phyloP scores from a whole-genome alignment of 306 rosid genomes.

The Prunus davidiana region DNA sequence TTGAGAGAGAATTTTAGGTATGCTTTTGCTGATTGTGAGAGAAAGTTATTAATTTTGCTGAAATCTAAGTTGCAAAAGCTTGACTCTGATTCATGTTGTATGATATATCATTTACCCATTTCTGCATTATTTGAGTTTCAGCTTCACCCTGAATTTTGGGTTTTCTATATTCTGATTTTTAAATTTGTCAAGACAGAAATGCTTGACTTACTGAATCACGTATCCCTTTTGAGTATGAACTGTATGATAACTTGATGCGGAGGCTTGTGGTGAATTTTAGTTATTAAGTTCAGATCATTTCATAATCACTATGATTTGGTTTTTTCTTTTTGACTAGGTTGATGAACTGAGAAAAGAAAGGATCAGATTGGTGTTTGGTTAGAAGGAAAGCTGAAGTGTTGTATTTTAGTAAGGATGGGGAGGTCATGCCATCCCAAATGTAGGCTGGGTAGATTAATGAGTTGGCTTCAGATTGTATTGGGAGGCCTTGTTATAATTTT shows the following conservation, averaged over 20 bases:
- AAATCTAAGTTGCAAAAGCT: neutral
- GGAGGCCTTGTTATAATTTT: conserved; percentile 72
- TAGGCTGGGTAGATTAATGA: conserved; percentile 43
- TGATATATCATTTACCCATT: neutral
- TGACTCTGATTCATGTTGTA: neutral
- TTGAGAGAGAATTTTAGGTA: neutral
- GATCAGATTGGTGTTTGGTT: conserved; percentile 3
- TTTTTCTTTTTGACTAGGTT: conserved; percentile 13
- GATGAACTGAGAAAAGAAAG: conserved; percentile 11
- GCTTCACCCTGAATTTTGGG: neutral
- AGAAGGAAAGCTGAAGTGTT: neutral
- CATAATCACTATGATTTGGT: neutral
- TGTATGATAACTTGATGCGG: neutral
- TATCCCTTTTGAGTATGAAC: neutral
- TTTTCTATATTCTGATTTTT: neutral
- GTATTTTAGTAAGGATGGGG: conserved; percentile 31
- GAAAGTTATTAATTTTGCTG: neutral
- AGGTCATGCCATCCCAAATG: conserved; percentile 56
- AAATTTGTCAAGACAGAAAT: neutral
- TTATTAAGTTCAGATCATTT: neutral
- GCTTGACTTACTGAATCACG: neutral
- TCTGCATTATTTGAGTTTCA: neutral
- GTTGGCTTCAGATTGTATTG: conserved; percentile 62
- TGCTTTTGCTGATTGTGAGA: neutral
- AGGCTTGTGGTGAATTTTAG: neutral